Conservation (phyloP, 345 rosid species). For the Salix viminalis region DNA sequence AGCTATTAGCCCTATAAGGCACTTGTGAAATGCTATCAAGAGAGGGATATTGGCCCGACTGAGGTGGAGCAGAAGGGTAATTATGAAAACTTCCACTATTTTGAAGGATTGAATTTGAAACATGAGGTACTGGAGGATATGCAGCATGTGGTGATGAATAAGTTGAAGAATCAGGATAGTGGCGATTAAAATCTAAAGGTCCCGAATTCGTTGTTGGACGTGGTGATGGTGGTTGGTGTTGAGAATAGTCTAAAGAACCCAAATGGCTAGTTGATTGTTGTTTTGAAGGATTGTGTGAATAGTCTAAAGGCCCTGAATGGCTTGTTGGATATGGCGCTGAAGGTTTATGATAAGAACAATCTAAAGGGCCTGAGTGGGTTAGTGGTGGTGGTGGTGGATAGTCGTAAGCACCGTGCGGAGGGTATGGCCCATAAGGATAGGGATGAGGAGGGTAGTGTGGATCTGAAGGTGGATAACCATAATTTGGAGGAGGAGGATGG, state of each 20-base stretch:
- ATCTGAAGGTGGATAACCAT: constrained; percentile 55
- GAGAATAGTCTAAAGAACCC: constrained; percentile 5
- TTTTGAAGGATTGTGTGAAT: background rate
- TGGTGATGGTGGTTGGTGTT: constrained; percentile 19
- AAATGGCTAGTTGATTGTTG: constrained; percentile 22
- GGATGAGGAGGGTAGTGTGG: constrained; percentile 40
- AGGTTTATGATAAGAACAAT: background rate
- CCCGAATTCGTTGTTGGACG: constrained; percentile 31
- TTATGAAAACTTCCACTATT: constrained; percentile 43
- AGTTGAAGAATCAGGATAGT: constrained; percentile 31
- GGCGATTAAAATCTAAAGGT: constrained; percentile 39
- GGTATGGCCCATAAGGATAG: constrained; percentile 13
- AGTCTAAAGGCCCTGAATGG: constrained; percentile 4
- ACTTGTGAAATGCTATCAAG: constrained; percentile 40
- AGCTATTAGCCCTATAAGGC: constrained; percentile 34
- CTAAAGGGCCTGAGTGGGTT: constrained; percentile 13
- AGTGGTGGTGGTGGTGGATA: constrained; percentile 12
- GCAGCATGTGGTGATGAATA: constrained; percentile 42
- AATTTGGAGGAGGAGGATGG: constrained; percentile 20
- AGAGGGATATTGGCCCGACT: constrained; percentile 30
- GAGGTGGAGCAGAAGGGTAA: constrained; percentile 37
- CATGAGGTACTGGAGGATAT: constrained; percentile 20
- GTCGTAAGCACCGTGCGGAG: constrained; percentile 4
- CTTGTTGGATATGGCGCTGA: background rate
- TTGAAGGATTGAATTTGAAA: constrained; percentile 38